Evolutionary conservation across 1,284 basidiomycete genomes (phyloP), one percentile per base, ranked within the genome.

Genomic region (Marasmius oreades): DNA sequence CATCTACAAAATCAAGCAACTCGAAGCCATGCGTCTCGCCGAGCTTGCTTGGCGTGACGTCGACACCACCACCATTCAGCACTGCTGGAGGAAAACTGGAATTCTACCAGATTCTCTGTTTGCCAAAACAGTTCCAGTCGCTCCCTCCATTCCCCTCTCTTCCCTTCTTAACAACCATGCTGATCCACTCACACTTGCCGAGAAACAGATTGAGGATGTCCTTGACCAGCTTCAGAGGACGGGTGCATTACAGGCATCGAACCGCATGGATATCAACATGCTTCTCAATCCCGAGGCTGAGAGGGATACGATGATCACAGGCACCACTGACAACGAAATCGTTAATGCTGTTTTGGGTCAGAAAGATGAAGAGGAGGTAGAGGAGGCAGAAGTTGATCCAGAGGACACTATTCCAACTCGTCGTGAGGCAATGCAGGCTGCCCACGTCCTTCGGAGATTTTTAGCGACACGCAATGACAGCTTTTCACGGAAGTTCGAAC

Each of bases 1-100:
- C 8, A 67, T 73, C 28, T 74, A 73, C 47, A 16, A 67, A 1
- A 72, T 75, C 28, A 61, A 74, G 51, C 67, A 73, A 28, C 67
- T 73, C 0, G 39, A 67, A 18, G 72, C 63, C 2, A 73, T 73
- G 70, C 34, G 23, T 0, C 43, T 73, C 11, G 66, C 71, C 2
- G 20, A 24, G 4, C 5, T 24, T 46, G 18, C 44, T 8, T 46
- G 44, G 44, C 4, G 22, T 16, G 16, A 46, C 5, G 44, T 46
- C 22, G 44, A 46, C 16, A 46, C 44, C 3, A 46, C 16, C 5
- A 46, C 24, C 3, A 44, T 44, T n/a, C 42, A 44, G 8, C 5
- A 46, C 37, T 39, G 37, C 18, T 39, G 37, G 37, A 4, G 14
- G 4, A 39, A 39, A 12, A 6, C 37, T 20, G 37, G 37, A 16